Evolutionary conservation across 345 rosid genomes (phyloP), one percentile per base, ranked within the genome.

Genomic region (Syzygium oleosum): DNA sequence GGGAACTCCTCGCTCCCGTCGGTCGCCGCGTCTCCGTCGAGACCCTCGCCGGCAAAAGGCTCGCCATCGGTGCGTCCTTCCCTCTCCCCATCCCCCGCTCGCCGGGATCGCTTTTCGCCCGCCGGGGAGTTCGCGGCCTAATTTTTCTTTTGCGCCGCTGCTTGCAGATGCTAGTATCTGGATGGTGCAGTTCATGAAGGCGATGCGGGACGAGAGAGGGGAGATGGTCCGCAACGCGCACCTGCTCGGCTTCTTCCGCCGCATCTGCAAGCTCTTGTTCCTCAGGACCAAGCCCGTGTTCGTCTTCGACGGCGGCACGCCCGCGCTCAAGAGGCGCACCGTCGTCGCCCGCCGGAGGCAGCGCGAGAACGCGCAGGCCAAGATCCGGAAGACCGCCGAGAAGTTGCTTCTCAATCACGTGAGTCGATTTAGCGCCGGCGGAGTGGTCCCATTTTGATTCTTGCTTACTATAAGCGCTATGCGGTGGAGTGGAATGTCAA

Each of bases 1-100:
- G 96, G 99, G 97, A 98, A 91, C 94, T 96, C 12, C 89, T 98
- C 27, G 91, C 99, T 23, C 99, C 98, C 79, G 98, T 96, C 52
- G 98, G 99, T 89, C 98, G 98, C 34, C 98, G 99, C 68, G 99
- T 96, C 5, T 98, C 99, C 68, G 99, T 98, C 46, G 98, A 96
- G 88, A 98, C 99, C 89, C 92, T 98, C 55, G 91, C 99, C 88
- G 98, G 97, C 2, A 95, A 94, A 90, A 96, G 91, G 86, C 94
- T 95, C 63, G 99, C 99, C 86, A 94, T 96, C 55, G 98, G 99
- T 97, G 89, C 83, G 13, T 41, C 51, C 54, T 34, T 17, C 43
- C 51, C 84, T 59, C 73, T 73, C 77, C 56, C 63, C 85, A 54
- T 88, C 90, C 89, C 89, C 89, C 53, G 80, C 86, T 53, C 52